These are phyloP conservation scores for Neurospora sp. DNA, from an alignment of 495 filamentous ascomycete genomes.

Conservation along the genomic window DNA sequence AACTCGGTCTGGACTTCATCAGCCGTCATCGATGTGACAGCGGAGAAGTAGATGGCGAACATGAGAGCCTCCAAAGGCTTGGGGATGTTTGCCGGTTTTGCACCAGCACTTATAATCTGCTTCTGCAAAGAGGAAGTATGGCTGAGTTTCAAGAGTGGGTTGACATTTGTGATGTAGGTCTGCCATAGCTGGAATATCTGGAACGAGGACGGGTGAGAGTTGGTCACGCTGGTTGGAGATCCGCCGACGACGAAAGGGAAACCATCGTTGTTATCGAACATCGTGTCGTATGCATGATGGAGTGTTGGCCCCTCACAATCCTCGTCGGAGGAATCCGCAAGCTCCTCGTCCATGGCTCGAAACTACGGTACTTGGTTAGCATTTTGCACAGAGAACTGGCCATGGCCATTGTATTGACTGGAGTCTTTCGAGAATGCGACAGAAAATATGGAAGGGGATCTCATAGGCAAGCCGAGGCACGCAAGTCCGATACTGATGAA, in stretches of 20 bases:
- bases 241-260: constrained; percentile 52
- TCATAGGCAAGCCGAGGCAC: background rate
- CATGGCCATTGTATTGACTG: background rate
- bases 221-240: constrained; percentile 34
- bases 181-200: constrained; percentile 71
- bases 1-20: constrained; percentile 41
- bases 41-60: constrained; percentile 48
- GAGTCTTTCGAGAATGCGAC: background rate
- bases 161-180: constrained; percentile 56
- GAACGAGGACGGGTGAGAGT: constrained; percentile 53
- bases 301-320: constrained; percentile 45
- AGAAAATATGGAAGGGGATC: background rate
- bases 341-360: constrained; percentile 26
- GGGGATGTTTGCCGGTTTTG: constrained; percentile 36
- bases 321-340: constrained; percentile 51
- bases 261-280: constrained; percentile 42
- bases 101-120: constrained; percentile 39
- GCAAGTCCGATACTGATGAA: background rate
- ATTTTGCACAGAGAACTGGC: background rate
- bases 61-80: constrained; percentile 43
- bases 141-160: constrained; percentile 58
- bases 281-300: constrained; percentile 44
- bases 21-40: constrained; percentile 41
- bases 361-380: constrained; percentile 23
- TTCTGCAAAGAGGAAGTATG: constrained; percentile 54